Conservation (phyloP, 192 early-diverging fungal genomes). For the Piromyces sp. region DNA sequence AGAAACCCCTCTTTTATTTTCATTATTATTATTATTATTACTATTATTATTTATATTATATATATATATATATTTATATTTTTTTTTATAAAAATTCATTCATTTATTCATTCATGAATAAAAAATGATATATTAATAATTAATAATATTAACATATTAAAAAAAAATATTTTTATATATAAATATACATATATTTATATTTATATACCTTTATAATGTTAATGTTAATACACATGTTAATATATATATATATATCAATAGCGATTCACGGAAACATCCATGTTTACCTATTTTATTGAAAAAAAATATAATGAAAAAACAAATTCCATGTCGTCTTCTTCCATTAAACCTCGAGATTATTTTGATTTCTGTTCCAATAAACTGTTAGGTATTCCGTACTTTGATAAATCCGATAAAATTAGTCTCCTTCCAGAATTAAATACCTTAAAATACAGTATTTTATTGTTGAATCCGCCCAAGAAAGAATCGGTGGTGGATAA, state of each 20-base stretch:
- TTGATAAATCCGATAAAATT: neutral
- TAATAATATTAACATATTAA: too few species aligned
- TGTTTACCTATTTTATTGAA: neutral
- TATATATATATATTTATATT: too few species aligned
- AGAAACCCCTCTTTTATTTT: too few species aligned
- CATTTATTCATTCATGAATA: too few species aligned
- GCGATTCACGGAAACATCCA: neutral
- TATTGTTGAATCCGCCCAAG: neutral
- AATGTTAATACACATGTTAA: too few species aligned
- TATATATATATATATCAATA: neutral
- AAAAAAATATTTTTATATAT: too few species aligned
- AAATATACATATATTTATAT: too few species aligned
- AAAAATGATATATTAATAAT: too few species aligned
- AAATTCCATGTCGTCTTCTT: neutral
- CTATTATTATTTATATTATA: too few species aligned
- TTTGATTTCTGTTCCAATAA: neutral
- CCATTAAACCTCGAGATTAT: neutral
- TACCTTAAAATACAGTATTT: neutral
- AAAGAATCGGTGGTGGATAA: neutral
- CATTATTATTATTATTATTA: too few species aligned
- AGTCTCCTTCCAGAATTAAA: neutral
- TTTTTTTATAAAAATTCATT: too few species aligned
- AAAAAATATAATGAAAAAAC: neutral
- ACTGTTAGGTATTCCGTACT: neutral
- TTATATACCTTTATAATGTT: too few species aligned